Evolutionary conservation across 169 alveolate genomes (phyloP), one percentile per base, ranked within the genome.

Genomic region (Plasmodium coatneyi): DNA sequence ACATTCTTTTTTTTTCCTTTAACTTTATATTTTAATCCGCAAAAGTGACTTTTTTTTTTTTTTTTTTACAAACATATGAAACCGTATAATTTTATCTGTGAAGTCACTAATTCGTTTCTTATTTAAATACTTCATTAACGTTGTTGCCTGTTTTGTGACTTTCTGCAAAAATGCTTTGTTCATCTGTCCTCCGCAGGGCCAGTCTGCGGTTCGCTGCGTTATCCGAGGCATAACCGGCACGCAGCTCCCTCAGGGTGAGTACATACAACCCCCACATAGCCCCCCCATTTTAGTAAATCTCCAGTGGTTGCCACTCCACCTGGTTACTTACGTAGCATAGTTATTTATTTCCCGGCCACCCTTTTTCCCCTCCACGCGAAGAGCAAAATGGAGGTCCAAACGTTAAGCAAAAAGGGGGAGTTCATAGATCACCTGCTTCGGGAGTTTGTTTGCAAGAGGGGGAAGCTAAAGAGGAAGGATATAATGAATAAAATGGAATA

Each of bases 401-500:
- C 30, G 14, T n/a, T 39, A 0, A 66, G n/a, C 14, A 25, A 6
- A 6, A 66, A 66, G 22, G 36, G 76, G 1, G 76, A 66, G 36
- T 66, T 22, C 36, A 25, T 66, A 4, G 84, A 72, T 0, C 34
- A 84, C 46, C 39, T 89, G 74, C 22, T 89, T n/a, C 32, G 66
- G 12, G 36, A 70, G 7, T 41, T 90, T 14, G 82, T 43, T 22
- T 43, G 34, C 7, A 71, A 80, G 5, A 90, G 30, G 39, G 76
- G 82, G n/a, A 16, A 41, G 71, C 12, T 22, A 34, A 34, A 7
- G 54, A 90, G 36, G 39, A 80, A 90, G 34, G 83, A 80, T 5
- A 32, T 90, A 39, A 43, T 56, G 41, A 70, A 90, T 41, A 71
- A 80, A 46, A 34, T 80, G 12, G 81, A 90, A 43, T 71, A 90